Conservation (phyloP, 352 stramenopile species). For the Phytophthora brassicae region DNA sequence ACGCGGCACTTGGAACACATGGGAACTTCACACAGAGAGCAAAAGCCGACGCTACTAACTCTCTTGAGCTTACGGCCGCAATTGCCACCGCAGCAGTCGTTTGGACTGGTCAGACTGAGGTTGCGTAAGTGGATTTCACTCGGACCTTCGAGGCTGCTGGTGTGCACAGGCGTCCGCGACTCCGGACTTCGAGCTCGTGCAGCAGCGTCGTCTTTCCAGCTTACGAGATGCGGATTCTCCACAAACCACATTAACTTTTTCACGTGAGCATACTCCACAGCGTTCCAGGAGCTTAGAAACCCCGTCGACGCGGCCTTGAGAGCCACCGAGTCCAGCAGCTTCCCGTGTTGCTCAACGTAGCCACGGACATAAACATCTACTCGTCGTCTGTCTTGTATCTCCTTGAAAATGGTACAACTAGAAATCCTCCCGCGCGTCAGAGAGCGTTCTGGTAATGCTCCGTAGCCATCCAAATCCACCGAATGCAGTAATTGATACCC, state of each 20-base stretch:
- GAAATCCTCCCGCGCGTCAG: slow-evolving; percentile 44
- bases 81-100: slow-evolving; percentile 28
- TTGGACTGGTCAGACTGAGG: slow-evolving; percentile 10
- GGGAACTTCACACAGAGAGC: slow-evolving; percentile 33
- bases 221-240: slow-evolving; percentile 32
- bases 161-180: slow-evolving; percentile 1
- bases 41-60: slow-evolving; percentile 34
- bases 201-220: slow-evolving; percentile 24
- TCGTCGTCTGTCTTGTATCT: slow-evolving; percentile 19
- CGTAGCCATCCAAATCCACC: slow-evolving; percentile 38
- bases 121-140: slow-evolving; percentile 24
- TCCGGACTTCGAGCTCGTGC: slow-evolving; percentile 12
- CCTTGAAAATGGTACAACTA: slow-evolving; percentile 42
- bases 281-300: slow-evolving; percentile 51
- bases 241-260: slow-evolving; percentile 54
- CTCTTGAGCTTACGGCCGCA: slow-evolving; percentile 38
- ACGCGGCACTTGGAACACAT: slow-evolving; percentile 47
- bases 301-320: slow-evolving; percentile 45
- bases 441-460: slow-evolving; percentile 21
- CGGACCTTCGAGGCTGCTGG: slow-evolving; percentile 13
- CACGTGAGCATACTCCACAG: slow-evolving; percentile 41
- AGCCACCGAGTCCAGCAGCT: slow-evolving; percentile 38
- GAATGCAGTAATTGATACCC: slow-evolving; percentile 50
- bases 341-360: slow-evolving; percentile 44
- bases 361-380: slow-evolving; percentile 47